phyloP scores from a whole-genome alignment of 495 filamentous ascomycete genomes.

The Rostrohypoxylon terebratum region DNA sequence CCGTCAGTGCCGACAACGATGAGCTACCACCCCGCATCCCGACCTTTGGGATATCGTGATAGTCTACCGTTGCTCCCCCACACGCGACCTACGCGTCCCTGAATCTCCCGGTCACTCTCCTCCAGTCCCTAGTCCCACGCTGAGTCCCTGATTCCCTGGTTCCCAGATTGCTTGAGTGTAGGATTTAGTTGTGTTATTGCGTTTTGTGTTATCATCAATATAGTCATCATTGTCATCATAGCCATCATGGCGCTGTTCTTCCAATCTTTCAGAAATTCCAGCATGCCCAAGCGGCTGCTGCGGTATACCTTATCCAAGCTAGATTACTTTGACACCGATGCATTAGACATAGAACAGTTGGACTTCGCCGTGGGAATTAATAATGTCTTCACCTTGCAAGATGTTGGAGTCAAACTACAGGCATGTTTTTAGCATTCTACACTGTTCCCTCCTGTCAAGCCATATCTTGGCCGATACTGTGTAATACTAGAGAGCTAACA shows the following conservation, averaged over 20 bases:
- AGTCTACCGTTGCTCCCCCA: slow-evolving; percentile 41
- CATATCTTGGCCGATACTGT: slow-evolving; percentile 10
- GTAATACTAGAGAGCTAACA: slow-evolving; percentile 44
- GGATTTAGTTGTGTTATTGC: neutral
- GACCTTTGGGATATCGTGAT: slow-evolving; percentile 50
- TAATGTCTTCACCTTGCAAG: slow-evolving; percentile 80
- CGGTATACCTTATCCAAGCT: slow-evolving; percentile 82
- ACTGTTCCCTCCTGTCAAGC: neutral
- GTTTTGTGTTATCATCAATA: slow-evolving; percentile 1
- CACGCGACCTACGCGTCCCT: slow-evolving; percentile 48
- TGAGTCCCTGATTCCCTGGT: neutral
- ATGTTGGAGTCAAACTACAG: slow-evolving; percentile 80
- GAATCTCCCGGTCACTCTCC: slow-evolving; percentile 24
- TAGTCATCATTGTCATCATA: slow-evolving; percentile 22
- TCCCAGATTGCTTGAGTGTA: neutral
- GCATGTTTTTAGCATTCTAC: slow-evolving; percentile 57
- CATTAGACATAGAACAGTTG: slow-evolving; percentile 80
- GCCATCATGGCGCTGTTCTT: slow-evolving; percentile 69
- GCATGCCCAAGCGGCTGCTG: slow-evolving; percentile 83
- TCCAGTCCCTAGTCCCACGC: neutral
- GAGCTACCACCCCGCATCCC: slow-evolving; percentile 52
- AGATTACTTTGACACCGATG: slow-evolving; percentile 83
- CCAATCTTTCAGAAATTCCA: slow-evolving; percentile 70
- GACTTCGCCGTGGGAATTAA: slow-evolving; percentile 81
- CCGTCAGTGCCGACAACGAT: slow-evolving; percentile 44